Evolutionary conservation across 2,329 filamentous ascomycete genomes (phyloP).

Genomic region (Ophiocordyceps camponoti-floridani): DNA sequence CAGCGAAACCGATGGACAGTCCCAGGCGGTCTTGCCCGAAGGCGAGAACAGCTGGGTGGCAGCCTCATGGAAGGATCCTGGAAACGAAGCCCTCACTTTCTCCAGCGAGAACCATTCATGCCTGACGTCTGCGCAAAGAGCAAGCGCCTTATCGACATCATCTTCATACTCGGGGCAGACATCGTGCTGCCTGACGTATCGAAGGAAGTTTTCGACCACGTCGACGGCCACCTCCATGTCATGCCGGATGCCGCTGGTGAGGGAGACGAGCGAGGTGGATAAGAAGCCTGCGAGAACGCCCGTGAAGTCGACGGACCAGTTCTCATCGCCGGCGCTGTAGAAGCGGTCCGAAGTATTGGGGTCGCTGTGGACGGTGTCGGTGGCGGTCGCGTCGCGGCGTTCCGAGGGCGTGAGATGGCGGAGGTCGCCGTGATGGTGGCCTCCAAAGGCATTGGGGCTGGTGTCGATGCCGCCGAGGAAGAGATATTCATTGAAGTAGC

Average conservation of each 20-base stretch:
- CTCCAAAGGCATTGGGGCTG: slow-evolving; percentile 35
- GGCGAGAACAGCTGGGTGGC: slow-evolving; percentile 46
- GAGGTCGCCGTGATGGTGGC: slow-evolving; percentile 37
- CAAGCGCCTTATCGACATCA: slow-evolving; percentile 47
- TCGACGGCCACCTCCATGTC: slow-evolving; percentile 40
- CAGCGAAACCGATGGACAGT: slow-evolving; percentile 8
- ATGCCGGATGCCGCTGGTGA: slow-evolving; percentile 35
- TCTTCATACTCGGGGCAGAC: slow-evolving; percentile 67
- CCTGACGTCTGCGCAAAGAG: slow-evolving; percentile 47
- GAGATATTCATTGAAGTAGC: slow-evolving; percentile 65
- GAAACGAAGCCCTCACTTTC: slow-evolving; percentile 34
- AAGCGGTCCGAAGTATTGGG: slow-evolving; percentile 24
- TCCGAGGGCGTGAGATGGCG: slow-evolving; percentile 38
- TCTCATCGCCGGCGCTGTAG: slow-evolving; percentile 31
- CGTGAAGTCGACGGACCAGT: slow-evolving; percentile 68
- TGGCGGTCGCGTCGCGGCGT: slow-evolving; percentile 45
- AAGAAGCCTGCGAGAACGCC: slow-evolving; percentile 63
- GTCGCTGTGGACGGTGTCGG: slow-evolving; percentile 34
- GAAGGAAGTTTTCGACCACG: slow-evolving; percentile 71
- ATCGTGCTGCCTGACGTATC: slow-evolving; percentile 68
- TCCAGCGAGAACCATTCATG: slow-evolving; percentile 46
- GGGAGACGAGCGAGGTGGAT: slow-evolving; percentile 37
- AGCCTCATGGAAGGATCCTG: slow-evolving; percentile 67
- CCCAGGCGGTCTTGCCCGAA: slow-evolving; percentile 12
- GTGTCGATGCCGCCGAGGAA: slow-evolving; percentile 64